Conservation (phyloP, 345 rosid genomes). For the Kernera saxatilis region DNA sequence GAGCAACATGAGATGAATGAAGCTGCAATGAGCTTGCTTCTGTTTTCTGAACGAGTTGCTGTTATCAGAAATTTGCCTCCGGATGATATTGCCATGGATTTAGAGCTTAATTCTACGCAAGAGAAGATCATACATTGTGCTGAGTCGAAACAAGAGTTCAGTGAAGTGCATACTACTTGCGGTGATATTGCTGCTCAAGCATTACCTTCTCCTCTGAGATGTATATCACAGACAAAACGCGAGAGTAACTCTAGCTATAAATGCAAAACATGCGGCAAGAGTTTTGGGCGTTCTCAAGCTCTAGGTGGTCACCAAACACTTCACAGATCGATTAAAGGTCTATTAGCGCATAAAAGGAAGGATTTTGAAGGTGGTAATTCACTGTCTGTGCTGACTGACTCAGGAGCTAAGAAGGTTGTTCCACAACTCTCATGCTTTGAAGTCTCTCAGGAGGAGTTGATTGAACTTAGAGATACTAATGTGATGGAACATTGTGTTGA, state of each 20-base stretch:
- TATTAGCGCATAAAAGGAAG: background rate
- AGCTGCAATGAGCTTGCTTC: slow-evolving; percentile 21
- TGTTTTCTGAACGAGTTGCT: slow-evolving; percentile 11
- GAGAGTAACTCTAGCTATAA: background rate
- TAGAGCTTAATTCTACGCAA: background rate
- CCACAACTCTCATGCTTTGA: background rate
- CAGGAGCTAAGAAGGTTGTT: slow-evolving; percentile 8
- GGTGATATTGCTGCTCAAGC: slow-evolving; percentile 4
- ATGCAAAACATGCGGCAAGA: background rate
- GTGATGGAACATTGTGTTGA: background rate
- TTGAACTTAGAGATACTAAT: background rate
- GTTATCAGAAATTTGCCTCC: background rate
- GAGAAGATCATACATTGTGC: background rate
- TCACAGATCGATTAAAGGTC: background rate
- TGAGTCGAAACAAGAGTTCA: background rate
- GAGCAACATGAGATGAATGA: slow-evolving; percentile 13
- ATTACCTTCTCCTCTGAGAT: background rate
- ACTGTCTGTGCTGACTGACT: background rate
- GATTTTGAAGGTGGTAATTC: background rate
- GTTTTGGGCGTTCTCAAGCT: slow-evolving; percentile 2
- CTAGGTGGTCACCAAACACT: slow-evolving; percentile 10
- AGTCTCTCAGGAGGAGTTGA: background rate
- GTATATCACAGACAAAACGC: background rate
- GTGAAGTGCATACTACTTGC: background rate
- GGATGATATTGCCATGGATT: background rate